Conservation (phyloP, 2,329 filamentous ascomycete genomes). For the Orbilia brochopaga region DNA sequence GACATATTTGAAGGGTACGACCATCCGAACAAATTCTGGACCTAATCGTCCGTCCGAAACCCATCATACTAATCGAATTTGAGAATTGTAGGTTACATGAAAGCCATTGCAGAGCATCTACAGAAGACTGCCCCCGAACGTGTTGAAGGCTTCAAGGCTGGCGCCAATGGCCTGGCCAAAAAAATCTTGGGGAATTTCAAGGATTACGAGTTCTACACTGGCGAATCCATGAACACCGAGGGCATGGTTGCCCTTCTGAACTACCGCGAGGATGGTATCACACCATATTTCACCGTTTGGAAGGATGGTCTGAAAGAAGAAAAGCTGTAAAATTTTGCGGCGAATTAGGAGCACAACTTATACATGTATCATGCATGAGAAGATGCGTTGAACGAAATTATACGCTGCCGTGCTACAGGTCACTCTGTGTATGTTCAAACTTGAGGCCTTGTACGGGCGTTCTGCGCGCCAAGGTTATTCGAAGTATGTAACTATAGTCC, state of each 20-base stretch:
- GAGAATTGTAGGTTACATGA: slow-evolving; percentile 76
- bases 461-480: too few species aligned
- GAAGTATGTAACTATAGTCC: too few species aligned
- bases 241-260: slow-evolving; percentile 90
- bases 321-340: slow-evolving; percentile 80
- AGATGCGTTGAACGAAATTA: background rate
- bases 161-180: slow-evolving; percentile 77
- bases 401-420: too few species aligned
- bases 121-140: slow-evolving; percentile 70
- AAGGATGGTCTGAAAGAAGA: slow-evolving; percentile 87
- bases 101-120: slow-evolving; percentile 77
- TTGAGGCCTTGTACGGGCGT: background rate
- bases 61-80: background rate
- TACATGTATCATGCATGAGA: background rate
- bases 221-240: slow-evolving; percentile 89
- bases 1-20: slow-evolving; percentile 80
- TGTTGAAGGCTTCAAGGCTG: slow-evolving; percentile 79
- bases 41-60: too few species aligned
- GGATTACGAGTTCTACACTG: slow-evolving; percentile 93
- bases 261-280: slow-evolving; percentile 95
- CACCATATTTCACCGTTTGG: slow-evolving; percentile 88
- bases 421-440: background rate
- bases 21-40: background rate
- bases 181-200: slow-evolving; percentile 83
- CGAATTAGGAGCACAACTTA: background rate